These are phyloP conservation scores for Centrapalus pauciflorus DNA, from an alignment of 129 eudicot genomes.

Conservation along the genomic window DNA sequence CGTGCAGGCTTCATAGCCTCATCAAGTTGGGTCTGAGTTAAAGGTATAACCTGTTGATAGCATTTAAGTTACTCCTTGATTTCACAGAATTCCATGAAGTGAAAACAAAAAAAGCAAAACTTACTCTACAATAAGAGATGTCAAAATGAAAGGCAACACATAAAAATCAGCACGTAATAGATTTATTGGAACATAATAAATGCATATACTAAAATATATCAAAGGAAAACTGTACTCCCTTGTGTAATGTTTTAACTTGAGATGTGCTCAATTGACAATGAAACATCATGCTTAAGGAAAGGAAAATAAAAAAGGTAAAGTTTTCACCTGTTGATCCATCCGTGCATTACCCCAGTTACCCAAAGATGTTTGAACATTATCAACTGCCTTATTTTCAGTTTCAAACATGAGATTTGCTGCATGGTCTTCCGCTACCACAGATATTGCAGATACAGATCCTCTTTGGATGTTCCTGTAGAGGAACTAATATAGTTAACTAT, in stretches of 20 bases:
- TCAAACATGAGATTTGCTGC: conserved; percentile 38
- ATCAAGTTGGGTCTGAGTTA: conserved; percentile 86
- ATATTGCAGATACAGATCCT: conserved; percentile 30
- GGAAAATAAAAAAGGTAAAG: not conserved
- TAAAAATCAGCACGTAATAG: not conserved
- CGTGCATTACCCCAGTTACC: conserved; percentile 48
- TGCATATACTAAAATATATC: not conserved
- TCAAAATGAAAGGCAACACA: not conserved
- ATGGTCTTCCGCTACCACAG: conserved; percentile 42
- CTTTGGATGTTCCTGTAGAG: conserved; percentile 49
- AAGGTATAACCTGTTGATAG: conserved; percentile 65
- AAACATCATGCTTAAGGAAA: not conserved
- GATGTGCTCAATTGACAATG: not conserved
- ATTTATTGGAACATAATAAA: not conserved
- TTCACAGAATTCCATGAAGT: not conserved
- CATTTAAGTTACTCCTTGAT: not conserved
- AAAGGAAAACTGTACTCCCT: not conserved
- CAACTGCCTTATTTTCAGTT: conserved; percentile 40
- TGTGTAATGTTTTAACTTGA: not conserved
- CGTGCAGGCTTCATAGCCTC: conserved; percentile 88
- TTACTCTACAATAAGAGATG: not conserved
- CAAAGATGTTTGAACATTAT: conserved; percentile 41
- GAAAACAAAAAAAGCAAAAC: not conserved
- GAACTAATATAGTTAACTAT: not conserved
- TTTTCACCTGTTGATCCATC: conserved; percentile 50